Percentiles rank a stretch among this genome's conserved stretches.
These are phyloP conservation scores for Claviceps maximensis DNA, from an alignment of 2,329 filamentous ascomycete species.

Conservation along the genomic window DNA sequence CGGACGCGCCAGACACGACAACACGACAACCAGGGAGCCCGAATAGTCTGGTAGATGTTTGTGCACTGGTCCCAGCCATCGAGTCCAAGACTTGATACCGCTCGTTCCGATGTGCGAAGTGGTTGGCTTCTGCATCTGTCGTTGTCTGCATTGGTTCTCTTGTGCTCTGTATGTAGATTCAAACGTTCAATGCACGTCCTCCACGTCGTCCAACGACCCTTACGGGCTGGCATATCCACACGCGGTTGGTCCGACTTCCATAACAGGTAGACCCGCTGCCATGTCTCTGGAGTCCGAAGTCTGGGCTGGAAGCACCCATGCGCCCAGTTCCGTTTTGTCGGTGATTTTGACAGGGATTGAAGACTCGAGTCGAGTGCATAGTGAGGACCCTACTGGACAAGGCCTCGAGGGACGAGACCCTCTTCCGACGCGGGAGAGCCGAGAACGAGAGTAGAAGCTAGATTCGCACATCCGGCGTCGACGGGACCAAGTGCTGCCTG, in stretches of 20 bases:
- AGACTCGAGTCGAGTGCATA: not conserved
- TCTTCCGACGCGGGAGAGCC: not conserved
- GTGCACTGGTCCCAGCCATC: not conserved
- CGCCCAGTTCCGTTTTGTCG: constrained; percentile 3
- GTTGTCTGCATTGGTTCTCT: not conserved
- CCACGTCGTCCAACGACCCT: not conserved
- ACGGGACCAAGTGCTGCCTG: not conserved
- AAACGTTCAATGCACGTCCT: not conserved
- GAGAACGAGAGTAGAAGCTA: not conserved
- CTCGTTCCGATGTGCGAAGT: not conserved
- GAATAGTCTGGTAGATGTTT: not conserved
- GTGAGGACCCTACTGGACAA: not conserved
- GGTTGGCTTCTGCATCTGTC: not conserved
- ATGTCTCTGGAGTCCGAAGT: too few relatives aligned
- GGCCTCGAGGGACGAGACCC: not conserved
- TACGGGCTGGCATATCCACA: not conserved
- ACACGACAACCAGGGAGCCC: not conserved
- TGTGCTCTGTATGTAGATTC: too few relatives aligned
- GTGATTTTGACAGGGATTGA: constrained; percentile 1
- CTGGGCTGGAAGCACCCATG: constrained; percentile 3
- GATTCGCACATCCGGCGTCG: not conserved
- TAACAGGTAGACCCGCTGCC: constrained; percentile 1
- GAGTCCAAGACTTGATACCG: not conserved
- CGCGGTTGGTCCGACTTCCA: not conserved
- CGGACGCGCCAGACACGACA: too few relatives aligned